Evolutionary conservation across 495 filamentous ascomycete species (phyloP).

Genomic region (Tuber calosporum): DNA sequence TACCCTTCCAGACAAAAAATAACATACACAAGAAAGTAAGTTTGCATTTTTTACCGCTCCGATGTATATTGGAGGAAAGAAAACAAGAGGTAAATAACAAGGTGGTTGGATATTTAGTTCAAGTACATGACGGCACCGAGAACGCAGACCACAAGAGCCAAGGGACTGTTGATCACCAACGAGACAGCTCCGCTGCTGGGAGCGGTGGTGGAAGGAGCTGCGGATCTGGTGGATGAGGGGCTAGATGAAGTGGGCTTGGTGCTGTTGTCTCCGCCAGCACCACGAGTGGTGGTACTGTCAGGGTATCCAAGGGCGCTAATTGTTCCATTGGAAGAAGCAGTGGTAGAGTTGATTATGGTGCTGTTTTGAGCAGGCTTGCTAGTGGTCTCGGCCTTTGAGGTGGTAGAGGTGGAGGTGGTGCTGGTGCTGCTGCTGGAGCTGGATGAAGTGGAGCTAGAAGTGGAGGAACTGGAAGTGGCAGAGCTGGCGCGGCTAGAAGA

Average conservation of each 20-base stretch:
- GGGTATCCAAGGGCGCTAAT: conserved; percentile 8
- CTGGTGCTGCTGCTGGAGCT: conserved; percentile 1
- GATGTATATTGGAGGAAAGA: not conserved
- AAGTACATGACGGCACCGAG: conserved; percentile 37
- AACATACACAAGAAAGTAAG: not conserved
- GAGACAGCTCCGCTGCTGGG: conserved; percentile 24
- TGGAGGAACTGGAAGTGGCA: not conserved
- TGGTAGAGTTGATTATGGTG: conserved; percentile 21
- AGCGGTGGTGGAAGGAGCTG: not conserved
- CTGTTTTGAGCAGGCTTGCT: conserved; percentile 11
- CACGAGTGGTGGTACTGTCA: conserved; percentile 20
- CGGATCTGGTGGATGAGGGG: not conserved
- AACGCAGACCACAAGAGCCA: conserved; percentile 37
- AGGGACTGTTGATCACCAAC: conserved; percentile 30
- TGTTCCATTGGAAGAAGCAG: conserved; percentile 12
- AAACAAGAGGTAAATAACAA: not conserved
- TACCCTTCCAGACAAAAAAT: not conserved
- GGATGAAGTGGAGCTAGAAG: conserved; percentile 7
- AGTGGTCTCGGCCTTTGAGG: not conserved
- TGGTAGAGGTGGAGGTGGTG: not conserved
- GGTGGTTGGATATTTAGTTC: conserved; percentile 23
- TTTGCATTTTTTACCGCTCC: not conserved
- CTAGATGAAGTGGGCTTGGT: conserved; percentile 12
- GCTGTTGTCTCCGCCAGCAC: not conserved
- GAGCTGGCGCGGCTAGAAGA: conserved; percentile 3